These are phyloP conservation scores for Fusarium caatingaense DNA, from an alignment of 2,329 filamentous ascomycete genomes.

Conservation along the genomic window DNA sequence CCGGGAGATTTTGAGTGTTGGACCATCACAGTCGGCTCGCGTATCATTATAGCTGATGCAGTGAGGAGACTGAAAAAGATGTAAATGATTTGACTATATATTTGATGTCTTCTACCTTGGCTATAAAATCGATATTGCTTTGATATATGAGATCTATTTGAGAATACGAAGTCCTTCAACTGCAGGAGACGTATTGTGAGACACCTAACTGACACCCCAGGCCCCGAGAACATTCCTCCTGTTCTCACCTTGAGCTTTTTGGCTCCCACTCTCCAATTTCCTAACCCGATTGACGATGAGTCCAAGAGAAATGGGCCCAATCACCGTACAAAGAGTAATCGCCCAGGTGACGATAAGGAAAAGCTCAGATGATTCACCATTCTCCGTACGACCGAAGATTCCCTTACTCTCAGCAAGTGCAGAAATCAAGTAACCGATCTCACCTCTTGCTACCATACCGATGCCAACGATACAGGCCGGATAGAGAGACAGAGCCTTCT, in stretches of 20 bases:
- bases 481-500: conserved; percentile 71
- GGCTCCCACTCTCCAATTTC: conserved; percentile 33
- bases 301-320: conserved; percentile 62
- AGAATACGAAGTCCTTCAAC: neutral
- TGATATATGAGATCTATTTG: neutral
- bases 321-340: conserved; percentile 65
- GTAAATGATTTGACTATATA: neutral
- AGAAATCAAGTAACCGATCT: conserved; percentile 82
- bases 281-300: conserved; percentile 58
- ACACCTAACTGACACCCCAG: conserved; percentile 36
- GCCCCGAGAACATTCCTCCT: conserved; percentile 39
- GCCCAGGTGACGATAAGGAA: conserved; percentile 68
- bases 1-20: conserved; percentile 6
- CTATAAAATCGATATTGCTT: neutral
- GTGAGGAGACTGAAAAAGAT: neutral
- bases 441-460: conserved; percentile 80
- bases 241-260: conserved; percentile 6
- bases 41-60: conserved; percentile 6
- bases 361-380: conserved; percentile 51
- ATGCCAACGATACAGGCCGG: conserved; percentile 73
- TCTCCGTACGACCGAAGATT: conserved; percentile 49
- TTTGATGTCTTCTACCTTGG: neutral
- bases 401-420: conserved; percentile 70
- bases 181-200: too few species aligned
- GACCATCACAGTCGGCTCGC: conserved; percentile 4